Conservation (phyloP, 805 yeast species). For the Candida golubevii region DNA sequence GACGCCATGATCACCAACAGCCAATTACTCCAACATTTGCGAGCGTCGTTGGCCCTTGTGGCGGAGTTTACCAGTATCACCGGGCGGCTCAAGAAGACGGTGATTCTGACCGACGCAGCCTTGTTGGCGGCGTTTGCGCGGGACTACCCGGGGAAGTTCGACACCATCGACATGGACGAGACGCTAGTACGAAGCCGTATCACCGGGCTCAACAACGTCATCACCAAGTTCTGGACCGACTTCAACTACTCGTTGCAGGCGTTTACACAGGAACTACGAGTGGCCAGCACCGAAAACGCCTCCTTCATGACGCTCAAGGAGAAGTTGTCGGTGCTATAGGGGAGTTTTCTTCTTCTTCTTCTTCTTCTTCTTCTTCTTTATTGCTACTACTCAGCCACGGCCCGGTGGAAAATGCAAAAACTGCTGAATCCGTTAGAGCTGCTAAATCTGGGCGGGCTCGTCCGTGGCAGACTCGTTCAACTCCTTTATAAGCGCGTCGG, state of each 20-base stretch:
- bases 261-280: constrained; percentile 10
- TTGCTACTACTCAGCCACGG: background rate
- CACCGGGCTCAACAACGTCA: constrained; percentile 14
- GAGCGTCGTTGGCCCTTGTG: constrained; percentile 44
- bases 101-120: constrained; percentile 45
- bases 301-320: constrained; percentile 11
- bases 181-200: constrained; percentile 26
- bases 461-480: constrained; percentile 53
- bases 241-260: constrained; percentile 11
- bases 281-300: constrained; percentile 14
- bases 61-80: constrained; percentile 47
- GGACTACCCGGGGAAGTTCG: constrained; percentile 30
- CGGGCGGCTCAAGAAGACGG: constrained; percentile 49
- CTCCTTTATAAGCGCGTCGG: constrained; percentile 73
- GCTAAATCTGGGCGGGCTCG: constrained; percentile 5
- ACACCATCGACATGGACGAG: constrained; percentile 28
- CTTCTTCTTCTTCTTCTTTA: background rate
- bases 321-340: constrained; percentile 10
- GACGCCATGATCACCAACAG: constrained; percentile 65
- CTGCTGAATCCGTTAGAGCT: no score
- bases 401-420: no score
- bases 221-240: constrained; percentile 16
- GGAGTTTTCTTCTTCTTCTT: background rate
- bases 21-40: constrained; percentile 44
- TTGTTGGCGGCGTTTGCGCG: constrained; percentile 37